Conservation (phyloP, 1,139 yeast genomes). For the Yamadazyma triangularis region DNA sequence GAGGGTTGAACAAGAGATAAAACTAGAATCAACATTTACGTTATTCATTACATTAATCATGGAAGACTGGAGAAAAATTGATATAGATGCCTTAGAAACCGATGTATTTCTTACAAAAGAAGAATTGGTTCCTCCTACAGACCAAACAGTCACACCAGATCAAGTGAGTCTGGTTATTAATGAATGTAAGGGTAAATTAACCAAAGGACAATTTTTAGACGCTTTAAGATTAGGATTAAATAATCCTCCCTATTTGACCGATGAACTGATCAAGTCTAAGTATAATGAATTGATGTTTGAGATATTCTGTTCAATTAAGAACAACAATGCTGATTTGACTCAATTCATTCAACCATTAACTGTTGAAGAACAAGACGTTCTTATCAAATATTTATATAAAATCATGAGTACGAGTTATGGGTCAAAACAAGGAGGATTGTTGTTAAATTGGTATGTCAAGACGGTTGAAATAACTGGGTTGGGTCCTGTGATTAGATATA, state of each 20-base stretch:
- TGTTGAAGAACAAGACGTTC: slow-evolving; percentile 66
- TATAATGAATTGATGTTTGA: slow-evolving; percentile 62
- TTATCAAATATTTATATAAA: slow-evolving; percentile 81
- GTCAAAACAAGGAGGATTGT: slow-evolving; percentile 80
- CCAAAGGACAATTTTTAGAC: slow-evolving; percentile 67
- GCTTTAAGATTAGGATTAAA: slow-evolving; percentile 64
- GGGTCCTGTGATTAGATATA: slow-evolving; percentile 82
- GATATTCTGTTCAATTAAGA: slow-evolving; percentile 68
- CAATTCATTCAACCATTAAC: slow-evolving; percentile 55
- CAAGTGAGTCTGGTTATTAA: slow-evolving; percentile 55
- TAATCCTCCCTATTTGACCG: slow-evolving; percentile 82
- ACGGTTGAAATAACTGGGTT: slow-evolving; percentile 79
- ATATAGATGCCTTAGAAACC: slow-evolving; percentile 86
- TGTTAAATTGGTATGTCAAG: slow-evolving; percentile 91
- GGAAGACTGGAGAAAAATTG: slow-evolving; percentile 74
- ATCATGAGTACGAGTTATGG: slow-evolving; percentile 77
- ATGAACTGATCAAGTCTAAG: slow-evolving; percentile 48
- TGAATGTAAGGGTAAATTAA: slow-evolving; percentile 57
- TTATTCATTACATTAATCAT: too few species aligned
- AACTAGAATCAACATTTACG: too few species aligned
- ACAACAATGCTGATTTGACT: slow-evolving; percentile 57
- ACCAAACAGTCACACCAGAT: slow-evolving; percentile 33
- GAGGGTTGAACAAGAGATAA: too few species aligned
- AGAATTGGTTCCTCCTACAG: slow-evolving; percentile 61
- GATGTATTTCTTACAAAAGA: slow-evolving; percentile 63